A percentile compares a stretch with the other conserved stretches of the same genome.
Conservation (phyloP, 331 rosid species). For the Quercus tomentella region DNA sequence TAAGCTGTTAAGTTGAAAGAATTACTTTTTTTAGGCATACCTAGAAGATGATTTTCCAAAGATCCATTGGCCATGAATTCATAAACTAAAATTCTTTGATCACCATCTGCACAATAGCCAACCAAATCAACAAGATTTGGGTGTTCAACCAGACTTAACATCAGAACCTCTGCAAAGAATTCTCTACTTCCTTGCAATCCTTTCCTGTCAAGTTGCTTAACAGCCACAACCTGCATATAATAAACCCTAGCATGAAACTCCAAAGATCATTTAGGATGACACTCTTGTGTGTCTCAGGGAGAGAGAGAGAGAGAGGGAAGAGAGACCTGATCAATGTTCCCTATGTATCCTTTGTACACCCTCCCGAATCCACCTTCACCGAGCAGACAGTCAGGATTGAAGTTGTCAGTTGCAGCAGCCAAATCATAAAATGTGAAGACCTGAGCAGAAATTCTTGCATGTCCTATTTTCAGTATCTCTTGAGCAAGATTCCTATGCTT, state of each 20-base stretch:
- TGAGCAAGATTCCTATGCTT: conserved; percentile 29
- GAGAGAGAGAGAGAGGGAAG: background rate
- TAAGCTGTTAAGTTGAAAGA: background rate
- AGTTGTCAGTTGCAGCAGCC: conserved; percentile 44
- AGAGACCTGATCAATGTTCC: conserved; percentile 32
- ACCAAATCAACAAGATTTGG: conserved; percentile 60
- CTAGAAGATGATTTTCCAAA: conserved; percentile 65
- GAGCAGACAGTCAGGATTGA: conserved; percentile 31
- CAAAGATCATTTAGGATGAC: background rate
- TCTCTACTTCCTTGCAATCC: conserved; percentile 75
- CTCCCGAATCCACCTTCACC: conserved; percentile 84
- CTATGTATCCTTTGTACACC: conserved; percentile 61
- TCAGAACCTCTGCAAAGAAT: conserved; percentile 65
- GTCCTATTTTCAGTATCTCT: conserved; percentile 36
- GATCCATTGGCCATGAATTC: conserved; percentile 69
- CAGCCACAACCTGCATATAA: conserved; percentile 53
- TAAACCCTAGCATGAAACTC: conserved; percentile 5
- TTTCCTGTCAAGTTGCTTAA: conserved; percentile 53
- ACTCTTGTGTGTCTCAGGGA: background rate
- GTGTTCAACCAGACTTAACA: conserved; percentile 61
- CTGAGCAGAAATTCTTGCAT: conserved; percentile 29
- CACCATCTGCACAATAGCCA: conserved; percentile 65
- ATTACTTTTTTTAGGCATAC: conserved; percentile 16
- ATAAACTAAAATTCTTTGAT: conserved; percentile 56
- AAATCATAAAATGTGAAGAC: conserved; percentile 43